phyloP scores from a whole-genome alignment of 805 yeast species.

The Teunomyces funiuensis region DNA sequence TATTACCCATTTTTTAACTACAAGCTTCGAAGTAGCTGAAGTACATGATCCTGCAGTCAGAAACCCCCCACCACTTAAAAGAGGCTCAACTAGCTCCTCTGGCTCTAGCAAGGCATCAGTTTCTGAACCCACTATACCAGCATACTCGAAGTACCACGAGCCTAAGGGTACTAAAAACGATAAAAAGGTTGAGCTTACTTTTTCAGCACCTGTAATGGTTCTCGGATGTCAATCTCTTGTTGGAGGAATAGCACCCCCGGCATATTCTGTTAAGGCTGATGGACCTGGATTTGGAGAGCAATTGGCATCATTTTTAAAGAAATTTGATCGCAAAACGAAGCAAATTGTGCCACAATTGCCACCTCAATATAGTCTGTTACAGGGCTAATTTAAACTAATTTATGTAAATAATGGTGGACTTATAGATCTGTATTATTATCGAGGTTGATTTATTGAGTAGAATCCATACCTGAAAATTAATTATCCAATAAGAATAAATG shows the following conservation, averaged over 20 bases:
- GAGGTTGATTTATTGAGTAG: no score
- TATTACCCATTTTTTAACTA: slow-evolving; percentile 11
- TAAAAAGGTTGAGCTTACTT: slow-evolving; percentile 14
- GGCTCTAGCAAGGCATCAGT: background rate
- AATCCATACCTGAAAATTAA: no score
- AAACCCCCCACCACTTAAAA: background rate
- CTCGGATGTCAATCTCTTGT: slow-evolving; percentile 10
- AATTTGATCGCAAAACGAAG: background rate
- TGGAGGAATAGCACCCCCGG: slow-evolving; percentile 15
- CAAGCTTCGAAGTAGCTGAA: slow-evolving; percentile 14
- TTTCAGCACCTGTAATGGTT: slow-evolving; percentile 13
- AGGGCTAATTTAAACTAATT: background rate
- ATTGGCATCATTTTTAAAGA: background rate
- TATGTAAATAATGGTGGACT: no score
- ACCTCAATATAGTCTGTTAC: background rate
- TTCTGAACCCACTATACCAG: background rate
- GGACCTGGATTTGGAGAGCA: background rate
- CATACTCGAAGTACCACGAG: slow-evolving; percentile 1
- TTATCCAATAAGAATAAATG: no score
- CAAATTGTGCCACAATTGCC: background rate
- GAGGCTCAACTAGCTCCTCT: background rate
- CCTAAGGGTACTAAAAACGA: background rate
- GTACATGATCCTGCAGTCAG: background rate
- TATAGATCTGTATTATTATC: no score
- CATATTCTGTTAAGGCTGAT: slow-evolving; percentile 5